phyloP scores from a whole-genome alignment of 306 rosid genomes.

The Rubus idaeus region DNA sequence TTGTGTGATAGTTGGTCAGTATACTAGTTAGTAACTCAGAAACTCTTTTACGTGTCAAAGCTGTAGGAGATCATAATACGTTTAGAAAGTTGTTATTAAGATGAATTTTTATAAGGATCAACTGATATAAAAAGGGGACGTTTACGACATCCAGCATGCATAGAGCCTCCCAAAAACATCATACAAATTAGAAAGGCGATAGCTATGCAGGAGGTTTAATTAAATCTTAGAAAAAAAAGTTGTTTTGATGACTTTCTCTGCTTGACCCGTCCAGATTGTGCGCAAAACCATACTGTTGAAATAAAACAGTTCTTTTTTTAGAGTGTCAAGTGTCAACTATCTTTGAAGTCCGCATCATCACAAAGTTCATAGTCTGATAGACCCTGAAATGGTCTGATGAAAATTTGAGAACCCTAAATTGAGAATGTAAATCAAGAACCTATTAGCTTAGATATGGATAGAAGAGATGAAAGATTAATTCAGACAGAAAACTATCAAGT shows the following conservation, averaged over 20 bases:
- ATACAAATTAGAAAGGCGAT: not conserved
- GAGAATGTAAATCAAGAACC: no score
- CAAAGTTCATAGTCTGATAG: not conserved
- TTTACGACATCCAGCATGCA: not conserved
- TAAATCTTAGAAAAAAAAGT: no score
- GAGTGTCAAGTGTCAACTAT: not conserved
- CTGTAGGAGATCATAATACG: conserved; percentile 45
- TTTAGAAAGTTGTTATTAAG: conserved; percentile 21
- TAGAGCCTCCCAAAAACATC: not conserved
- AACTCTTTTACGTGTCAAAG: conserved; percentile 9
- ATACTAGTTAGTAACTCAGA: conserved; percentile 24
- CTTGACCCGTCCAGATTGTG: not conserved
- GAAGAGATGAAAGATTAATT: not conserved
- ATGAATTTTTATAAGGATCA: conserved; percentile 13
- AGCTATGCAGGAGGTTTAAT: no score
- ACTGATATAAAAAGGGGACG: not conserved
- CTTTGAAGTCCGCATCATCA: not conserved
- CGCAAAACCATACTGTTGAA: not conserved
- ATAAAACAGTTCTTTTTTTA: no score
- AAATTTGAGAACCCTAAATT: not conserved
- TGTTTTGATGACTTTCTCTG: not conserved
- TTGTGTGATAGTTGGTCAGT: conserved; percentile 25
- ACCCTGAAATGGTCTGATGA: not conserved
- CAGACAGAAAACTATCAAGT: no score
- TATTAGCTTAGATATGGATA: not conserved